Evolutionary conservation across 2,329 filamentous ascomycete genomes (phyloP).

Genomic region (Ophiostoma populinum): DNA sequence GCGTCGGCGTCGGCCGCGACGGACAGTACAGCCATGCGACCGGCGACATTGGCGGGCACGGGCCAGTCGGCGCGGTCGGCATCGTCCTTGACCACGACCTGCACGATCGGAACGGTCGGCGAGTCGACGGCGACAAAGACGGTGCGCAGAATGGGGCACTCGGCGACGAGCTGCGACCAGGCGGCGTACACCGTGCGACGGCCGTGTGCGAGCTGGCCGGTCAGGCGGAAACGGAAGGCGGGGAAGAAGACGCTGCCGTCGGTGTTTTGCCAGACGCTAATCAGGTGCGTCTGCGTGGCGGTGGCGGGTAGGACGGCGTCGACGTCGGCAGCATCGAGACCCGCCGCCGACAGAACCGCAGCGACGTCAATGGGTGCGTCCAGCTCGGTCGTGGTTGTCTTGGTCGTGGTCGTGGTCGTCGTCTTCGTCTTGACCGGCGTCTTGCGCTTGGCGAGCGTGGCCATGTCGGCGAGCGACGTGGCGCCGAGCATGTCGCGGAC

Average conservation of each 20-base stretch:
- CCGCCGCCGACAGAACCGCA: constrained; percentile 21
- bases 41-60: neutral
- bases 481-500: constrained; percentile 57
- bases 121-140: constrained; percentile 14
- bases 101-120: constrained; percentile 36
- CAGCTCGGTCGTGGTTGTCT: neutral
- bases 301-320: constrained; percentile 49
- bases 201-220: constrained; percentile 7
- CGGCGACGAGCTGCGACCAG: constrained; percentile 41
- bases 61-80: constrained; percentile 3
- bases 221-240: constrained; percentile 44
- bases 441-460: constrained; percentile 16
- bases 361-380: constrained; percentile 4
- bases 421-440: constrained; percentile 1
- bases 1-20: neutral
- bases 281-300: constrained; percentile 65
- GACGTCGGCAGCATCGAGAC: constrained; percentile 27
- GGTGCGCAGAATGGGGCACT: constrained; percentile 52
- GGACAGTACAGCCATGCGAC: constrained; percentile 4
- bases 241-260: constrained; percentile 54
- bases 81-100: constrained; percentile 34
- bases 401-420: neutral
- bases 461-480: constrained; percentile 48
- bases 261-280: constrained; percentile 57
- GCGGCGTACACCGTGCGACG: constrained; percentile 29